Percentiles rank a stretch among this genome's conserved stretches.
Evolutionary conservation across 2,329 filamentous ascomycete genomes (phyloP).

Genomic region (Beauveria asiatica): DNA sequence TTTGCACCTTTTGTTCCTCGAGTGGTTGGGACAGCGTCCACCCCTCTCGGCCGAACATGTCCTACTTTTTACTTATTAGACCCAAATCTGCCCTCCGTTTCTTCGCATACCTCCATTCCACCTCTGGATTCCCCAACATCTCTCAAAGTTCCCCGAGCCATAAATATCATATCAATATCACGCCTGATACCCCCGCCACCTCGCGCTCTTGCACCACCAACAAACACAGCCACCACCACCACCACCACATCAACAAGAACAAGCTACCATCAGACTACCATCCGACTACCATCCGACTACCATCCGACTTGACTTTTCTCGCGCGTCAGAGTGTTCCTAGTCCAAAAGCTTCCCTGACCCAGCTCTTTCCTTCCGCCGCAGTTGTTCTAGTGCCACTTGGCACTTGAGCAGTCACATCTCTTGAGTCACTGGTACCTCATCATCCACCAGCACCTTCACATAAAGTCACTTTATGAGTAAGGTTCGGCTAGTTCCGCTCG

Average conservation of each 20-base stretch:
- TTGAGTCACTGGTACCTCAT: not conserved
- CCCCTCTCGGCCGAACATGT: not conserved
- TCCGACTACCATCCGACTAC: not conserved
- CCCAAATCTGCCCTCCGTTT: not conserved
- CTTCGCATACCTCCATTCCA: not conserved
- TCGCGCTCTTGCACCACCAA: not conserved
- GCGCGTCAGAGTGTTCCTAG: no score
- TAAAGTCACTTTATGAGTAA: not conserved
- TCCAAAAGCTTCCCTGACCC: no score
- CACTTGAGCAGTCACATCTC: not conserved
- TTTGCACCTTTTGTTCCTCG: not conserved
- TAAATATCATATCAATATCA: not conserved
- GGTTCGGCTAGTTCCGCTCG: not conserved
- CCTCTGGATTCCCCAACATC: not conserved
- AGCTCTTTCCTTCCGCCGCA: not conserved
- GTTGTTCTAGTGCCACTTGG: not conserved
- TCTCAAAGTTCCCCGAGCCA: not conserved
- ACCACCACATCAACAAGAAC: not conserved
- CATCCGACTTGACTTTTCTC: not conserved
- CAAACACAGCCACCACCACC: not conserved
- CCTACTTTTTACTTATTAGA: not conserved
- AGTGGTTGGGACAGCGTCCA: not conserved
- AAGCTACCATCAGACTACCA: not conserved
- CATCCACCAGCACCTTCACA: not conserved
- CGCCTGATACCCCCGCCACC: no score